These are phyloP conservation scores for Silene conica DNA, from an alignment of 148 eudicot genomes.

Conservation along the genomic window DNA sequence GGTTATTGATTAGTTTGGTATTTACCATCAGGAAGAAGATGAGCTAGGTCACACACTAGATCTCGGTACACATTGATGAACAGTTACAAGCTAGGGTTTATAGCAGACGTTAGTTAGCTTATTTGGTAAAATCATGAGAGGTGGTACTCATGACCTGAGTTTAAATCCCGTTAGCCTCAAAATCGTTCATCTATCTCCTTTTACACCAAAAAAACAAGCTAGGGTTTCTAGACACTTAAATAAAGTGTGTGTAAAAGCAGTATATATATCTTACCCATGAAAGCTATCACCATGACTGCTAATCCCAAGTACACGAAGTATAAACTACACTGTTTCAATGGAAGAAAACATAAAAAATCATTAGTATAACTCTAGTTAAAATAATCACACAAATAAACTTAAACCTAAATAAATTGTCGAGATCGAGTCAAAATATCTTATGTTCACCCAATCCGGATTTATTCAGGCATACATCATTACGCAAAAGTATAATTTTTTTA, in stretches of 20 bases:
- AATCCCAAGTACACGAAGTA: slow-evolving; percentile 84
- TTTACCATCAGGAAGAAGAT: background rate
- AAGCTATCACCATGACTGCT: slow-evolving; percentile 68
- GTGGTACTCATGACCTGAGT: no score
- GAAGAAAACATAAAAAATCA: slow-evolving; percentile 12
- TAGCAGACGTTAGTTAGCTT: background rate
- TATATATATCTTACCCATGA: slow-evolving; percentile 81
- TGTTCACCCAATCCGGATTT: background rate
- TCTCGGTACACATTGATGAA: background rate
- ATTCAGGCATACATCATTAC: background rate
- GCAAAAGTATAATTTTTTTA: background rate
- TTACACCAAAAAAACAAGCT: background rate
- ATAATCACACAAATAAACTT: background rate
- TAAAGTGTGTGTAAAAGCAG: background rate
- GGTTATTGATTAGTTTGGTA: no score
- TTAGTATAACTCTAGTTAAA: background rate
- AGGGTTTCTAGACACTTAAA: slow-evolving; percentile 14
- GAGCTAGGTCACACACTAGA: background rate
- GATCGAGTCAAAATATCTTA: no score
- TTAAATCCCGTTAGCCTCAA: no score
- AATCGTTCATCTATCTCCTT: no score
- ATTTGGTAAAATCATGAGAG: no score
- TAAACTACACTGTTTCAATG: slow-evolving; percentile 71
- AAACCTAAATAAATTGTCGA: background rate
- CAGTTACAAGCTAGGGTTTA: slow-evolving; percentile 22